Percentiles rank a stretch among this genome's conserved stretches.
Evolutionary conservation across 257 asterid genomes (phyloP).

Genomic region (Solanum neorickii): DNA sequence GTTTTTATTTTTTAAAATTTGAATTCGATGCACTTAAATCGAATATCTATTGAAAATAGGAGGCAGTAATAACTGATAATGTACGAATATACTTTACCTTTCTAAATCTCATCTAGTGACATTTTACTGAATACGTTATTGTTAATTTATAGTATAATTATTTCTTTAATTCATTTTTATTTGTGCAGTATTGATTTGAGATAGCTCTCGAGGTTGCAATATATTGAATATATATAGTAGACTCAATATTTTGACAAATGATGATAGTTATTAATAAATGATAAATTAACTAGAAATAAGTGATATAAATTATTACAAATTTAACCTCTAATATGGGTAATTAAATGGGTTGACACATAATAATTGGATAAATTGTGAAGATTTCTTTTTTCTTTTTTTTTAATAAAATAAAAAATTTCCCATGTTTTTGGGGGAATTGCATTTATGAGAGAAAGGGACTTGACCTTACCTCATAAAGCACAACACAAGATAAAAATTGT

Average conservation of each 20-base stretch:
- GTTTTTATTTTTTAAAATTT: no score
- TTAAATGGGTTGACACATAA: neutral
- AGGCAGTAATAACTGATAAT: neutral
- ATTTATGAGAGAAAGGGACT: neutral
- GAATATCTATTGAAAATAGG: neutral
- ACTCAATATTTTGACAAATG: neutral
- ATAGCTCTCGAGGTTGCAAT: no score
- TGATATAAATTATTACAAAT: neutral
- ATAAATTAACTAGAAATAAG: neutral
- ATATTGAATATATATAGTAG: no score
- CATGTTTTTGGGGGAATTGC: neutral
- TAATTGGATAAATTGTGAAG: neutral
- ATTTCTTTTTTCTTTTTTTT: neutral
- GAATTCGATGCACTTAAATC: neutral
- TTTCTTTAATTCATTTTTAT: no score
- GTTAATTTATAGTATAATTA: neutral
- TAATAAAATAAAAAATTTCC: neutral
- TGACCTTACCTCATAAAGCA: neutral
- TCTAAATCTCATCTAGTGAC: neutral
- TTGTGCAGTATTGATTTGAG: no score
- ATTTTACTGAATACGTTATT: no score
- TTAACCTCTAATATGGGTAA: neutral
- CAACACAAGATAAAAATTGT: neutral
- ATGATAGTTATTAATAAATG: neutral
- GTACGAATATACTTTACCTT: fast-evolving